Conservation (phyloP, 352 stramenopile genomes). For the Phytopythium vexans region DNA sequence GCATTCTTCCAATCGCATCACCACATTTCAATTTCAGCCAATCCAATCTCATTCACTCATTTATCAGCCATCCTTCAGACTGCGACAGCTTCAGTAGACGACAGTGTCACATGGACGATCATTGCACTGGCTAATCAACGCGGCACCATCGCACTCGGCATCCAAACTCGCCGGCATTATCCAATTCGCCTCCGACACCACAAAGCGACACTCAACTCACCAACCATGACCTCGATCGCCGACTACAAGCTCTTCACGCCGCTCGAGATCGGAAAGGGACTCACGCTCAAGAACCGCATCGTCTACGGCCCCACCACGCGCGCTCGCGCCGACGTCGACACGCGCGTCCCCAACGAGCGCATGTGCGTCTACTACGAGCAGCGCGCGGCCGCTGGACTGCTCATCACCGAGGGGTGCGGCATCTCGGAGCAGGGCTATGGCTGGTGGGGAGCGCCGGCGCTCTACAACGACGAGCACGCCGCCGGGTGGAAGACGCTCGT, state of each 20-base stretch:
- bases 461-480: slow-evolving; percentile 38
- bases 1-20: too few relatives aligned
- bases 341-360: slow-evolving; percentile 14
- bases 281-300: slow-evolving; percentile 40
- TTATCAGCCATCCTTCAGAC: too few relatives aligned
- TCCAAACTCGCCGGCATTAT: too few relatives aligned
- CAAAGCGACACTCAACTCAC: background rate
- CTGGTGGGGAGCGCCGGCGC: slow-evolving; percentile 31
- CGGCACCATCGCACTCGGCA: too few relatives aligned
- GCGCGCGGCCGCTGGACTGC: slow-evolving; percentile 29
- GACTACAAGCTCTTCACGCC: slow-evolving; percentile 31
- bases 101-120: too few relatives aligned
- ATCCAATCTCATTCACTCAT: too few relatives aligned
- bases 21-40: too few relatives aligned
- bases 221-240: slow-evolving; percentile 9
- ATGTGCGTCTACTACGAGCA: slow-evolving; percentile 41
- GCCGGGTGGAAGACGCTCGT: slow-evolving; percentile 40
- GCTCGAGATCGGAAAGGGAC: slow-evolving; percentile 10
- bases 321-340: slow-evolving; percentile 14
- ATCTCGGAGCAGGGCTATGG: slow-evolving; percentile 26
- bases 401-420: slow-evolving; percentile 38
- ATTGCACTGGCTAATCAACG: too few relatives aligned
- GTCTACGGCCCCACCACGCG: slow-evolving; percentile 34
- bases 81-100: too few relatives aligned
- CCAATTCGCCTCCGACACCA: background rate